Percentiles rank a stretch among this genome's conserved stretches.
phyloP scores from a whole-genome alignment of 441 rosid genomes.

The Gossypium schwendimanii region DNA sequence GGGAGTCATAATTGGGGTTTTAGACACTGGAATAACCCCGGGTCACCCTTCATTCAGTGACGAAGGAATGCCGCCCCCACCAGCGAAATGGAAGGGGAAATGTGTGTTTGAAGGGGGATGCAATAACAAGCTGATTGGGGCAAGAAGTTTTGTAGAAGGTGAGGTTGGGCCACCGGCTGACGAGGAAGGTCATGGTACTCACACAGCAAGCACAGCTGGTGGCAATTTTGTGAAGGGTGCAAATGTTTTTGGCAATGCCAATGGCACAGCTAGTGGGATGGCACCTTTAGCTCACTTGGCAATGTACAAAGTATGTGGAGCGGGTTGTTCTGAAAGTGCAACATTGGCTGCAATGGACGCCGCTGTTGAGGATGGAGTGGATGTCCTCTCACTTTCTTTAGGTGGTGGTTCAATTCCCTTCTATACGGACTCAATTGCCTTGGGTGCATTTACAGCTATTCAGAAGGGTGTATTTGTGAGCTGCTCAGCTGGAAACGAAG shows the following conservation, averaged over 20 bases:
- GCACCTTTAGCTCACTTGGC: constrained; percentile 78
- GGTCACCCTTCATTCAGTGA: constrained; percentile 49
- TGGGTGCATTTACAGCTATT: constrained; percentile 34
- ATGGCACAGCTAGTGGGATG: constrained; percentile 74
- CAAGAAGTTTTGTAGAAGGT: constrained; percentile 22
- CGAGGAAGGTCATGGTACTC: constrained; percentile 65
- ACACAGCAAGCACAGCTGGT: constrained; percentile 70
- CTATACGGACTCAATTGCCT: constrained; percentile 18
- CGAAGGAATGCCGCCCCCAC: constrained; percentile 40
- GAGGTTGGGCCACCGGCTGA: constrained; percentile 30
- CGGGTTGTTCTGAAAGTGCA: constrained; percentile 34
- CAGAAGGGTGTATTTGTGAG: constrained; percentile 37
- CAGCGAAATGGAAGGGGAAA: constrained; percentile 54
- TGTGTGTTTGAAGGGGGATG: constrained; percentile 39
- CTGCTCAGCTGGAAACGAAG: constrained; percentile 32
- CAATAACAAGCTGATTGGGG: constrained; percentile 52
- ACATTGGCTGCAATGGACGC: constrained; percentile 41
- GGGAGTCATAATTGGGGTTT: constrained; percentile 43
- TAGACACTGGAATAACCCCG: constrained; percentile 49
- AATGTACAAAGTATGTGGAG: constrained; percentile 54
- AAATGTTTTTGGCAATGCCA: constrained; percentile 51
- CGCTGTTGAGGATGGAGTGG: constrained; percentile 49
- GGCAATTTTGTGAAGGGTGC: constrained; percentile 53
- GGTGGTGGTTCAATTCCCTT: constrained; percentile 28
- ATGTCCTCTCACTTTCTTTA: constrained; percentile 43